These are phyloP conservation scores for Aethionema arabicum DNA, from an alignment of 345 rosid genomes.

Conservation along the genomic window DNA sequence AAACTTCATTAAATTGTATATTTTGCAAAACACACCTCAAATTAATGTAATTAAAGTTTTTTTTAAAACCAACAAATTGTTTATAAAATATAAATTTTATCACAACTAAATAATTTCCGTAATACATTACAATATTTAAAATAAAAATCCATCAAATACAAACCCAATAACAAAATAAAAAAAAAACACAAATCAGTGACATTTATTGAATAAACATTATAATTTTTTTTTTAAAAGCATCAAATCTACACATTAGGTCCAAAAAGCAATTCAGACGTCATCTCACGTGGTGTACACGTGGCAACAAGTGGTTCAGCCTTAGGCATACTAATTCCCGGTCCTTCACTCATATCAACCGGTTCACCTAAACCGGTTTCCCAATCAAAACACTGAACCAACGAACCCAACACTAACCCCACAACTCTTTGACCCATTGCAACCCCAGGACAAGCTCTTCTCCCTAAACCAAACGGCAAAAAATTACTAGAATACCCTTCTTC, in stretches of 20 bases:
- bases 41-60: no score
- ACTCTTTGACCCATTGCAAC: conserved; percentile 39
- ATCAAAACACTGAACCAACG: conserved; percentile 50
- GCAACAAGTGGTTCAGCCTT: conserved; percentile 41
- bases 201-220: no score
- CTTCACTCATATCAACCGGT: conserved; percentile 45
- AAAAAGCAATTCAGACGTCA: conserved; percentile 18
- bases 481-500: conserved; percentile 24
- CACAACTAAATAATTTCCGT: no score
- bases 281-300: conserved; percentile 42
- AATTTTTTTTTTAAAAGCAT: no score
- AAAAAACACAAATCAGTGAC: no score
- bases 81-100: no score
- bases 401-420: conserved; percentile 41
- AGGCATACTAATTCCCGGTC: conserved; percentile 42
- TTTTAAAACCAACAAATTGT: no score
- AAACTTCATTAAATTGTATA: no score
- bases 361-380: conserved; percentile 44
- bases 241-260: not conserved
- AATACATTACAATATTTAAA: no score
- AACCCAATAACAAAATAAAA: no score
- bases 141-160: no score
- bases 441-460: conserved; percentile 54
- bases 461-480: conserved; percentile 49
- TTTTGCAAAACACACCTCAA: no score